Evolutionary conservation across 768 basidiomycete genomes (phyloP), one percentile per base, ranked within the genome.

Genomic region (Mycena vitilis): DNA sequence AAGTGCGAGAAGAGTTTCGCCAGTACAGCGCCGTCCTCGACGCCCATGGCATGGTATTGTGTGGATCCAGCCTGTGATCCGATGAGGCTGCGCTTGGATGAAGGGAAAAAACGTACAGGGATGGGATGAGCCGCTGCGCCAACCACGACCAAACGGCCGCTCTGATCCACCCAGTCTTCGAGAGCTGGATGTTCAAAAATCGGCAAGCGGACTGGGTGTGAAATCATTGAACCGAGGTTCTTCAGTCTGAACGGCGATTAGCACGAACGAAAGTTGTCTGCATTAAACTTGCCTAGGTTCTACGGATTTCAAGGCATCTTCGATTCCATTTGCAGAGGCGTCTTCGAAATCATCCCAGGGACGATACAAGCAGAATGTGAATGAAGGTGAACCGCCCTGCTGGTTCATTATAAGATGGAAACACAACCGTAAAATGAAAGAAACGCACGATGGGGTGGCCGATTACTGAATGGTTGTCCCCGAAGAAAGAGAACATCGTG

Each of bases 11-110:
- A 90, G 9, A 91, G 81, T 65, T 84, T 85, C 9, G 85, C 89
- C n/a, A 91, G 79, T 18, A 88, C 85, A 12, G 87, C 88, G 2
- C 86, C 87, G 71, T 91, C 90, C 76, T 91, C 90, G 25, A 91
- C 73, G 0, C 83, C 81, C 75, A 89, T 84, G 11, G 83, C 84
- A 4, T 77, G 78, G 6, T 80, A 78, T 71, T 90, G 88, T 23
- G 83, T 80, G 0, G 84, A 82, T 7, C 86, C 85, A 9, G 85
- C 82, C 88, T 89, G 40, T 54, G 18, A 40, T 15, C 2, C 59
- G 36, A 5, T 65, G 7, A 68, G 61, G 23, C 9, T 18, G 48
- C 12, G 3, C 9, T 4, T 23, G 1, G 22, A 25, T 18, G 20
- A 36, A 52, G 34, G 34, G 51, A 37, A 15, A 63, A 22, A 4